Percentiles rank a stretch among this genome's conserved stretches.
Evolutionary conservation across 805 yeast genomes (phyloP).

Genomic region (Groenewaldozyma salmanticensis): DNA sequence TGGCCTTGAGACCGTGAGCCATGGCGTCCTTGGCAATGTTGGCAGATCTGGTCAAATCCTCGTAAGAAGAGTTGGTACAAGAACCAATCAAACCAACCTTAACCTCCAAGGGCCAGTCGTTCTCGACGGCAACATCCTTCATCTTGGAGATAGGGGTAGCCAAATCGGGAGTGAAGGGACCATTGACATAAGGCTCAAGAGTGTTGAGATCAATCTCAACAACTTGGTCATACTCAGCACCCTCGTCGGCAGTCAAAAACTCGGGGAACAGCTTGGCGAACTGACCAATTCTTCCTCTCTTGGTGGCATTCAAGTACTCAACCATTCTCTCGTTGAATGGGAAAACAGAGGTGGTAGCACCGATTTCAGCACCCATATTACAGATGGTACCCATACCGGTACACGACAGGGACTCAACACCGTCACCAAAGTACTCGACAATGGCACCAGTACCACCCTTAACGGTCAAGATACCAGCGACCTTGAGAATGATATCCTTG

Average conservation of each 20-base stretch:
- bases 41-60: conserved; percentile 96
- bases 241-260: conserved; percentile 76
- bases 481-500: conserved; percentile 84
- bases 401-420: conserved; percentile 84
- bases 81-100: conserved; percentile 95
- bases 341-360: conserved; percentile 97
- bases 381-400: conserved; percentile 99
- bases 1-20: conserved; percentile 81
- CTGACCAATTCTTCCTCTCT: conserved; percentile 74
- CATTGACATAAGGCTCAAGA: conserved; percentile 91
- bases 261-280: conserved; percentile 58
- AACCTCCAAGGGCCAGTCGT: conserved; percentile 88
- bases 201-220: conserved; percentile 81
- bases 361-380: conserved; percentile 99
- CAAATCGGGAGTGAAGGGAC: conserved; percentile 97
- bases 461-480: conserved; percentile 91
- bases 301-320: conserved; percentile 77
- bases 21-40: conserved; percentile 88
- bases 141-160: conserved; percentile 88
- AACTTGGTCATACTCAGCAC: conserved; percentile 86
- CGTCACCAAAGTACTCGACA: conserved; percentile 93
- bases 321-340: conserved; percentile 88
- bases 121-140: conserved; percentile 70
- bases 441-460: conserved; percentile 98
- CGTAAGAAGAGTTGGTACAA: conserved; percentile 97